Evolutionary conservation across 306 rosid species (phyloP).

Genomic region (Castanea sativa): DNA sequence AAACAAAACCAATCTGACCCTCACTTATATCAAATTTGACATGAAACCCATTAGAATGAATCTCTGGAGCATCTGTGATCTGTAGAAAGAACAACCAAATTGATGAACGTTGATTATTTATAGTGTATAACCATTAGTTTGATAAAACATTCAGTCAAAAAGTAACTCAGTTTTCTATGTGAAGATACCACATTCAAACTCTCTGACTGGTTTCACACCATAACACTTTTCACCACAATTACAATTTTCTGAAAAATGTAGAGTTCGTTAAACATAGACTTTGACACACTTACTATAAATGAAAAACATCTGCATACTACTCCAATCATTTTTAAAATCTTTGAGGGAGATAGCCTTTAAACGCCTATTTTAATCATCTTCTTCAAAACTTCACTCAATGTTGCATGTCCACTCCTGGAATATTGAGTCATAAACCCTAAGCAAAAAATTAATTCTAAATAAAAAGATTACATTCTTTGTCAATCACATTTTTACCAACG

Average conservation of each 20-base stretch:
- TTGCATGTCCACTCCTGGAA: not conserved
- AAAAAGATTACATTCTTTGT: not conserved
- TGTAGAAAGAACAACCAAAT: constrained; percentile 41
- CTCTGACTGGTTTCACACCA: not conserved
- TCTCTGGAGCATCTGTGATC: constrained; percentile 97
- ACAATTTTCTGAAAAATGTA: not conserved
- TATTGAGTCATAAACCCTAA: not conserved
- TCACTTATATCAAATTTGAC: constrained; percentile 90
- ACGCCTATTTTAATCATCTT: not conserved
- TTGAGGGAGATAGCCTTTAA: not conserved
- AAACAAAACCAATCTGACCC: constrained; percentile 95
- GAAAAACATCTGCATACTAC: not conserved
- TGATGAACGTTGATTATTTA: constrained; percentile 12
- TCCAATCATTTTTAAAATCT: not conserved
- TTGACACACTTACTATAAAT: not conserved
- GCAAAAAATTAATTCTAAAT: no score
- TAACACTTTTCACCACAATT: not conserved
- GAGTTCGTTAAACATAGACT: not conserved
- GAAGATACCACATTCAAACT: not conserved
- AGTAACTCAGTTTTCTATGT: not conserved
- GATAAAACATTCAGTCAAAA: not conserved
- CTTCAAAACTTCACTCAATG: not conserved
- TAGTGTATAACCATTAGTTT: not conserved
- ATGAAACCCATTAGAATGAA: constrained; percentile 97
- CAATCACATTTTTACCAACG: not conserved